Base-by-base conservation (phyloP, 805 yeast species). In the Candida odintsovae region DNA sequence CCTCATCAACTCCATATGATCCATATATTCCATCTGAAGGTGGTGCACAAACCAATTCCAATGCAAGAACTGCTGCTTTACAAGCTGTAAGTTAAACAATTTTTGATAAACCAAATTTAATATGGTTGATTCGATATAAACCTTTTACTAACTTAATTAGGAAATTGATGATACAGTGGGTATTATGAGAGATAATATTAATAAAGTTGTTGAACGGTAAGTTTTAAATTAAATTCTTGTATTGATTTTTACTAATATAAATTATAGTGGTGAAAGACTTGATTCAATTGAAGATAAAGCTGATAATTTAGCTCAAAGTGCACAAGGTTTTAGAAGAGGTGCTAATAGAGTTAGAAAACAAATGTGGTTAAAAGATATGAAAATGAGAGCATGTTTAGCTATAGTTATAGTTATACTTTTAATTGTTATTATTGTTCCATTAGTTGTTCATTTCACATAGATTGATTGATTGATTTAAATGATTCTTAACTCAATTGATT, bases 341-440 rank as follows among this genome's bases (percentile, higher is more conserved):
- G 98, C 99, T 49, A 92, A 92, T 71, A 83, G 95, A 59, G 97
- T 92, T 41, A 86, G 99, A 70, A 92, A 90, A 68, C 95, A 90
- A 64, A 92, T 92, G 97, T 92, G 98, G 98, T 87, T 95, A 86
- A 92, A 94, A 69, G 96, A 92, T 66, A 77, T 94, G 80, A 94
- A 94, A 73, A 86, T 94, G 92, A 84, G 95, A 68, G 72, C 90
- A 74, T 92, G 98, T 68, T 70, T 87, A 48, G 83, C 90, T 49
- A 80, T 84, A 41, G 86, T 84, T 25, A 82, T 94, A 44, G 81
- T 92, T 61, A 80, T 90, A 44, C 69, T 92, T 56, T 69, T 92
- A 48, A 86, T 92, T 46, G 95, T 92, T 47, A 80, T 84, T 53
- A 86, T 90, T 55, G 97, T 92, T 37, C 98, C 98, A 26, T 82